Conservation (phyloP, 345 rosid species). For the Gossypioides kirkii region DNA sequence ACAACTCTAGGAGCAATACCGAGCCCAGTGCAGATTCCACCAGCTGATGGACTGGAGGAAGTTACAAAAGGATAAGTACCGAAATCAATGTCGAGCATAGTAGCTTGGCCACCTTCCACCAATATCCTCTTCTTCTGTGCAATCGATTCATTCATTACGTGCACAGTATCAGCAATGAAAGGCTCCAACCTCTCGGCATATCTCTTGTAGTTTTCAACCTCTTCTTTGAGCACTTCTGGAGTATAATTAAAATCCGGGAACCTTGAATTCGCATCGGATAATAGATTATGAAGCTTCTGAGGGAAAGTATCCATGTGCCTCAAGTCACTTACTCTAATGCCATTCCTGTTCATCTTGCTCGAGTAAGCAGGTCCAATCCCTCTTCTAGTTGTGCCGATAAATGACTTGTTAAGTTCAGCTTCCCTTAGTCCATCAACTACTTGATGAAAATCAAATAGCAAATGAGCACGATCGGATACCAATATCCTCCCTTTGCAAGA, state of each 20-base stretch:
- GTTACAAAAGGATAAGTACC: conserved; percentile 98
- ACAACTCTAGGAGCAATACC: conserved; percentile 90
- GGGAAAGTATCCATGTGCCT: conserved; percentile 94
- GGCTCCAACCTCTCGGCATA: conserved; percentile 93
- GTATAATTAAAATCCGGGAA: conserved; percentile 63
- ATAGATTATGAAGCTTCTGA: conserved; percentile 71
- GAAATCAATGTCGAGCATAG: conserved; percentile 93
- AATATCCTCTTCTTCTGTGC: conserved; percentile 68
- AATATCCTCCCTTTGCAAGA: conserved; percentile 83
- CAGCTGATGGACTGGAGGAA: conserved; percentile 96
- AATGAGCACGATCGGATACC: conserved; percentile 91
- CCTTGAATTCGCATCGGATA: conserved; percentile 76
- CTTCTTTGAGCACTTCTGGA: conserved; percentile 71
- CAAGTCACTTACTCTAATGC: conserved; percentile 86
- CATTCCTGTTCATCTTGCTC: conserved; percentile 77
- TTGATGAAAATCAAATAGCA: conserved; percentile 92
- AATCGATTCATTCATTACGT: conserved; percentile 75
- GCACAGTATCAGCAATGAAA: conserved; percentile 77
- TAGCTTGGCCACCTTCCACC: conserved; percentile 99
- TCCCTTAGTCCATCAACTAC: conserved; percentile 83
- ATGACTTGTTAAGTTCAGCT: conserved; percentile 81
- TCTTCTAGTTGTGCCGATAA: conserved; percentile 89
- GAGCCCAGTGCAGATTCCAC: conserved; percentile 93
- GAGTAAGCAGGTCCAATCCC: conserved; percentile 95
- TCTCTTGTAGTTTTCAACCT: conserved; percentile 87